A percentile compares a stretch with the other conserved stretches of the same genome.
Evolutionary conservation across 257 asterid species (phyloP).

Genomic region (Oldenlandia corymbosa): DNA sequence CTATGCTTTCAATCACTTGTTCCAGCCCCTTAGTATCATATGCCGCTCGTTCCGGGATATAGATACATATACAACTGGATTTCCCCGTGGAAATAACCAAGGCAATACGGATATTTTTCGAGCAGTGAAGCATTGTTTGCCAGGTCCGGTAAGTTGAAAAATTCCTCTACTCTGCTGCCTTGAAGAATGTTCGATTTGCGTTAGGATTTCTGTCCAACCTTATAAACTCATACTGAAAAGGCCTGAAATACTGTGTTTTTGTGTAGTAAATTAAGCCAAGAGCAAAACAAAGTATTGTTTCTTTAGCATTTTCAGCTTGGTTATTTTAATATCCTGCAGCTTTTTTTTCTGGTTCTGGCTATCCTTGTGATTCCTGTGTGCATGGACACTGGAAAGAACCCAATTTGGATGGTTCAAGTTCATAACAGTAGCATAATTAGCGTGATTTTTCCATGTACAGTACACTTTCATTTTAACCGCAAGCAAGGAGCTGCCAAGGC

Average conservation of each 20-base stretch:
- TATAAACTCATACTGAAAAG: no score
- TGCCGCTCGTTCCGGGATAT: slow-evolving; percentile 83
- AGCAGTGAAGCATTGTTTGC: slow-evolving; percentile 78
- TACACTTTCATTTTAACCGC: slow-evolving; percentile 87
- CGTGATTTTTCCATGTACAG: slow-evolving; percentile 35
- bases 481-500: slow-evolving; percentile 80
- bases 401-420: neutral
- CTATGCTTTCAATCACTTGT: slow-evolving; percentile 16
- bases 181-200: neutral
- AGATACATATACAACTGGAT: slow-evolving; percentile 86
- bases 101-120: slow-evolving; percentile 67
- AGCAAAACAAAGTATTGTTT: no score
- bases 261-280: neutral
- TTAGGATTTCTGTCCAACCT: neutral
- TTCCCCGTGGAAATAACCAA: slow-evolving; percentile 68
- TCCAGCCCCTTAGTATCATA: slow-evolving; percentile 85
- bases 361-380: neutral
- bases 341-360: no score
- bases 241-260: neutral
- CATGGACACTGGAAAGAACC: neutral
- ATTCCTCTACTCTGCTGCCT: neutral
- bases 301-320: no score
- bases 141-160: slow-evolving; percentile 78
- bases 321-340: no score
- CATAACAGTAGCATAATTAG: neutral